Base-by-base conservation (phyloP, 352 stramenopile genomes). In the Pythium aristosporum region DNA sequence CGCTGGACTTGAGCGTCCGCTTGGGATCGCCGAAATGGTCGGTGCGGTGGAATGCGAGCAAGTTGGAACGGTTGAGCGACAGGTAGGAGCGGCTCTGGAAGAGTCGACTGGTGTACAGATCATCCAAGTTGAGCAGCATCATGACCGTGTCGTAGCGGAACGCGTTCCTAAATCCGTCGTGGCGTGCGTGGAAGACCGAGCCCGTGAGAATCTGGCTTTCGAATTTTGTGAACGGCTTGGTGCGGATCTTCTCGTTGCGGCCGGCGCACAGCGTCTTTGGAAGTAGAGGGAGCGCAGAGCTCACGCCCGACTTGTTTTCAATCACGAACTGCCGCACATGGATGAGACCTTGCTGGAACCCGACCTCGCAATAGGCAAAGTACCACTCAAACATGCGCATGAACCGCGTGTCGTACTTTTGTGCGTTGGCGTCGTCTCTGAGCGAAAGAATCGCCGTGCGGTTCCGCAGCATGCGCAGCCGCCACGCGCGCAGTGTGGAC, bases 301-400 rank as follows among this genome's bases (percentile, higher is more conserved):
- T 25, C 44, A 34, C 30, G 20, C 39, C 42, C 20, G 18, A 43
- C 57, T 66, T 66, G 64, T 71, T 71, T 44, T 71, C 64, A 8
- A 71, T 51, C 64, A 71, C 64, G 18, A 71, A 23, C 52, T 71
- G 64, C 16, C 63, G 37, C 21, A 71, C 64, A 36, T 71, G 57
- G 52, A 71, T 66, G 10, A 71, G 52, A 4, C 64, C 64, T 21
- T 71, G 64, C 37, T 71, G 64, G 57, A 71, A 71, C 10, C 64
- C 64, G 16, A 71, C 64, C 32, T 71, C 57, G 36, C 64, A 71
- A 44, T 71, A 71, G 20, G 64, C 64, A 34, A 71, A 71, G 44
- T 71, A 71, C 64, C 64, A 71, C 50, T 71, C 64, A 25, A 71
- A 71, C 64, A 71, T 71, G 43, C 64, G 57, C 43, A 71, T 48